These are phyloP conservation scores for Cyberlindnera misumaiensis DNA, from an alignment of 805 yeast species.

Conservation along the genomic window DNA sequence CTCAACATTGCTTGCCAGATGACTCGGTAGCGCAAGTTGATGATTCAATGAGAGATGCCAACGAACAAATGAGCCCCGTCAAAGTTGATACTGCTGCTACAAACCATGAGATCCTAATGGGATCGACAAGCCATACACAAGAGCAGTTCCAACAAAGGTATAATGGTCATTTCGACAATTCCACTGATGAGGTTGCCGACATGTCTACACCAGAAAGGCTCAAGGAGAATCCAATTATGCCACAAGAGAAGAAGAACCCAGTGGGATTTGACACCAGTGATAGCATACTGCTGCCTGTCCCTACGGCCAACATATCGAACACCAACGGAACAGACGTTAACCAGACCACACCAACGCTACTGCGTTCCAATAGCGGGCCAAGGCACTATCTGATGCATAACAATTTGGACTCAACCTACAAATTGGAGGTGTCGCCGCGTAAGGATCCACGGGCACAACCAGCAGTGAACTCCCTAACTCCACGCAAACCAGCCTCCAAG, in stretches of 20 bases:
- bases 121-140: slow-evolving; percentile 17
- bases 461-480: slow-evolving; percentile 19
- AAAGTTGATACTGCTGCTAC: slow-evolving; percentile 15
- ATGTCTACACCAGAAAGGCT: slow-evolving; percentile 2
- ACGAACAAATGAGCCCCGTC: slow-evolving; percentile 24
- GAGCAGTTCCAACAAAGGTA: slow-evolving; percentile 16
- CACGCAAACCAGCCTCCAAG: slow-evolving; percentile 13
- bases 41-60: slow-evolving; percentile 12
- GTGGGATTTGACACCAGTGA: slow-evolving; percentile 24
- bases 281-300: slow-evolving; percentile 21
- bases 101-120: slow-evolving; percentile 13
- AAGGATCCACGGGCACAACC: slow-evolving; percentile 11
- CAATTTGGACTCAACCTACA: slow-evolving; percentile 19
- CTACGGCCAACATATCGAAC: slow-evolving; percentile 19
- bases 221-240: slow-evolving; percentile 23
- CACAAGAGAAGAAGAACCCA: slow-evolving; percentile 8
- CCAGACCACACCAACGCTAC: slow-evolving; percentile 22
- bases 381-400: slow-evolving; percentile 18
- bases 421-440: slow-evolving; percentile 21
- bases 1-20: slow-evolving; percentile 6
- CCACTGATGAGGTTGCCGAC: neutral
- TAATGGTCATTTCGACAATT: slow-evolving; percentile 5
- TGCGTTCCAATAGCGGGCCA: slow-evolving; percentile 8
- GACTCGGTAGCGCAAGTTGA: slow-evolving; percentile 1
- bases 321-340: slow-evolving; percentile 21